Conservation (phyloP, 805 yeast species). For the Schizosaccharomyces cryophilus region DNA sequence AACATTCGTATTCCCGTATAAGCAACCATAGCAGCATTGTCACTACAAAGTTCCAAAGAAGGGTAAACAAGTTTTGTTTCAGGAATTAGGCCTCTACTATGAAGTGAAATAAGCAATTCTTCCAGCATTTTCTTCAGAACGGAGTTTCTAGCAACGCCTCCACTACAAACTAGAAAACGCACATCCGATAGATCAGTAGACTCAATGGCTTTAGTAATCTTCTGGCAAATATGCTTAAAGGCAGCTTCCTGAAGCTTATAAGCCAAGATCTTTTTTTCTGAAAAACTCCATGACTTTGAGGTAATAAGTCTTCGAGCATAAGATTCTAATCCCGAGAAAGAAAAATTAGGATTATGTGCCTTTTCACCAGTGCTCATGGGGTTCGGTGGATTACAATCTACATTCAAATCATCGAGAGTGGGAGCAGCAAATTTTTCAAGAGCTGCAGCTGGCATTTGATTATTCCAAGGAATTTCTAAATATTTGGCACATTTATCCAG, state of each 20-base stretch:
- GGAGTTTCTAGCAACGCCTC: constrained; percentile 76
- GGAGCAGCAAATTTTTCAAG: constrained; percentile 24
- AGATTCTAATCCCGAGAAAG: neutral
- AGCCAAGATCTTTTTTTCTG: constrained; percentile 7
- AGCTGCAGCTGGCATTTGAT: constrained; percentile 70
- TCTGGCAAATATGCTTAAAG: constrained; percentile 47
- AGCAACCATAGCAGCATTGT: constrained; percentile 92
- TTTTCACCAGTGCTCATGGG: neutral
- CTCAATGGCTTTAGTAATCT: constrained; percentile 28
- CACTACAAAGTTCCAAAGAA: constrained; percentile 53
- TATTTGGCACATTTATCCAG: constrained; percentile 79
- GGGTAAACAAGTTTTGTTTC: constrained; percentile 34
- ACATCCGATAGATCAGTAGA: constrained; percentile 1
- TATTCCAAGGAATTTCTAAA: constrained; percentile 34
- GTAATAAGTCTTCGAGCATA: neutral
- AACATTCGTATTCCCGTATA: constrained; percentile 83
- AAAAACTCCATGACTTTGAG: constrained; percentile 3
- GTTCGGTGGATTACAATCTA: neutral
- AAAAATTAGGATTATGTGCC: neutral
- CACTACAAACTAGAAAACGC: constrained; percentile 52
- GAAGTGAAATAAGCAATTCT: neutral
- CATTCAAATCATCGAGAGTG: neutral
- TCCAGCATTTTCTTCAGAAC: constrained; percentile 24
- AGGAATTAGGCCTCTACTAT: neutral
- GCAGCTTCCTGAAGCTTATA: constrained; percentile 30